A percentile compares a stretch with the other conserved stretches of the same genome.
These are phyloP conservation scores for Rhododendron henanense DNA, from an alignment of 148 eudicot genomes.

Conservation along the genomic window DNA sequence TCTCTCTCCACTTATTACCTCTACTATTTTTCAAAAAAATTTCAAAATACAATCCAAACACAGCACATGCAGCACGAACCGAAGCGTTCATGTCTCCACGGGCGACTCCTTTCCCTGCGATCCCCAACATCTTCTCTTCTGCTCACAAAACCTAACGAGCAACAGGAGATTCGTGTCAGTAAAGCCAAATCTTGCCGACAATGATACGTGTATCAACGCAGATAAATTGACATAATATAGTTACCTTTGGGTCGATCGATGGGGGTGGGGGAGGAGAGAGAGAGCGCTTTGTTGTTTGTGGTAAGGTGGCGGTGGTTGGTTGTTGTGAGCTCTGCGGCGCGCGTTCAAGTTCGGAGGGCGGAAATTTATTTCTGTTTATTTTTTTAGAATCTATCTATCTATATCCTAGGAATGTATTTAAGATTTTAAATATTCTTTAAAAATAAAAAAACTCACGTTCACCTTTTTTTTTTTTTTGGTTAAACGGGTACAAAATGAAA, in stretches of 20 bases:
- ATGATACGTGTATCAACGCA: neutral
- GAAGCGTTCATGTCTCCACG: slow-evolving; percentile 23
- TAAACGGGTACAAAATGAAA: too few species aligned
- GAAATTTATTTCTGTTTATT: neutral
- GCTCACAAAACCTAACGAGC: neutral
- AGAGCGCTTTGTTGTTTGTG: neutral
- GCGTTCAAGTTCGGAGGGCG: slow-evolving; percentile 7
- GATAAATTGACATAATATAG: neutral
- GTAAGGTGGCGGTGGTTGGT: neutral
- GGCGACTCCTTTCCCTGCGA: slow-evolving; percentile 27
- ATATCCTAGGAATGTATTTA: too few species aligned
- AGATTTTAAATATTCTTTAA: too few species aligned
- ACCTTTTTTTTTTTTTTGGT: too few species aligned
- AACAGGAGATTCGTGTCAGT: neutral
- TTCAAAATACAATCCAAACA: too few species aligned
- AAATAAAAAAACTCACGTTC: too few species aligned
- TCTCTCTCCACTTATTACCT: too few species aligned
- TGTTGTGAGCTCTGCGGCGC: neutral
- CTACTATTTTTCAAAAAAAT: too few species aligned
- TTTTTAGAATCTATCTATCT: too few species aligned
- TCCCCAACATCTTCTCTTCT: slow-evolving; percentile 39
- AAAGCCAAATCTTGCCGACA: neutral
- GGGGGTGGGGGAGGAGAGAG: neutral
- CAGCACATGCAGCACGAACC: slow-evolving; percentile 17
- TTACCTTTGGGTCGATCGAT: too few species aligned